These are phyloP conservation scores for Aureobasidium mangrovei DNA, from an alignment of 2,329 filamentous ascomycete genomes.

Conservation along the genomic window DNA sequence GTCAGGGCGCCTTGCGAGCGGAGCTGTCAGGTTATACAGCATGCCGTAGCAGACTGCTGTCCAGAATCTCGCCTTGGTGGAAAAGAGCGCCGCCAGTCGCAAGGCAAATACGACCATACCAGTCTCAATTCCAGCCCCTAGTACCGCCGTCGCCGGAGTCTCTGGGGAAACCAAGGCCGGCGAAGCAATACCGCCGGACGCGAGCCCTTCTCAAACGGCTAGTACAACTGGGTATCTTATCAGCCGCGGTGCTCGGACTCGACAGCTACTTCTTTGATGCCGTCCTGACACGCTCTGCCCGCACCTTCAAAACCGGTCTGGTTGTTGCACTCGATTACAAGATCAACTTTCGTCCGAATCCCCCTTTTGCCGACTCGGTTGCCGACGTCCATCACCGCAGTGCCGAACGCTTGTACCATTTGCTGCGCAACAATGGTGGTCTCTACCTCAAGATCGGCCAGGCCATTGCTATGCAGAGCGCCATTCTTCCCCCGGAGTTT, in stretches of 20 bases:
- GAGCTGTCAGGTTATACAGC: not conserved
- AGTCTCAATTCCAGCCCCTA: slow-evolving; percentile 34
- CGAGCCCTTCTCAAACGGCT: slow-evolving; percentile 72
- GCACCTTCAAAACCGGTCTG: slow-evolving; percentile 72
- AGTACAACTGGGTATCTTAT: slow-evolving; percentile 49
- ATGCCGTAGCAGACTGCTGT: not conserved
- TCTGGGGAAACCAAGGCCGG: slow-evolving; percentile 61
- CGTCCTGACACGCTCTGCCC: slow-evolving; percentile 65
- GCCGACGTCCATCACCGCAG: slow-evolving; percentile 73
- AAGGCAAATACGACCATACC: slow-evolving; percentile 6
- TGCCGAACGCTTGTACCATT: slow-evolving; percentile 70
- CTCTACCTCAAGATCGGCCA: slow-evolving; percentile 97
- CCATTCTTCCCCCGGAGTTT: slow-evolving; percentile 85
- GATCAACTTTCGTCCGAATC: slow-evolving; percentile 80
- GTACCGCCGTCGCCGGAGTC: slow-evolving; percentile 67
- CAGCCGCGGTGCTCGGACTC: slow-evolving; percentile 55
- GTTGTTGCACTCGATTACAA: slow-evolving; percentile 89
- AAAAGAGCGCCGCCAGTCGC: not conserved
- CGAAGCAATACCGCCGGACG: slow-evolving; percentile 61
- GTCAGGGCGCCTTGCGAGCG: not conserved
- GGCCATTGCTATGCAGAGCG: slow-evolving; percentile 96
- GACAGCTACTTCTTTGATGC: slow-evolving; percentile 73
- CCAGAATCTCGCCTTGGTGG: slow-evolving; percentile 7
- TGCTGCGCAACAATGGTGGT: slow-evolving; percentile 80
- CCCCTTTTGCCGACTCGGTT: slow-evolving; percentile 63